A percentile compares a stretch with the other conserved stretches of the same genome.
Evolutionary conservation across 768 basidiomycete genomes (phyloP).

Genomic region (Cyathus striatus): DNA sequence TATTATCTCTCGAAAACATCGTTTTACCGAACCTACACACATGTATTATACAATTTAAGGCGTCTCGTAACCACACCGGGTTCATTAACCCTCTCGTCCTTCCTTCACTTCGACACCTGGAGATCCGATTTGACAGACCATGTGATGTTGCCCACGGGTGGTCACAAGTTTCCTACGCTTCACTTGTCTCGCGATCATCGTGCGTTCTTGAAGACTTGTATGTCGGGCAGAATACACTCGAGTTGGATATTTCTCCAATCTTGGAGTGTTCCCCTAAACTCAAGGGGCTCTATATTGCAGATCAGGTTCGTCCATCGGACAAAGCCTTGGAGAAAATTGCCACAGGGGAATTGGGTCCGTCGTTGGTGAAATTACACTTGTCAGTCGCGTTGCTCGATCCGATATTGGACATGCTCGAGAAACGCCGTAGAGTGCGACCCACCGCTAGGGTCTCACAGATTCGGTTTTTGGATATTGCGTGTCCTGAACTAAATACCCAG

Average conservation of each 20-base stretch:
- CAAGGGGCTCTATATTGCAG: slow-evolving; percentile 3
- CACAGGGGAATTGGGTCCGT: not conserved
- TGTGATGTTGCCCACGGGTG: slow-evolving; percentile 2
- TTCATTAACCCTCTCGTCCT: slow-evolving; percentile 7
- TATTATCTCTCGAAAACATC: too few species aligned
- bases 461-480: too few species aligned
- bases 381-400: not conserved
- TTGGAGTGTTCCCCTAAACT: not conserved
- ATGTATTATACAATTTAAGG: not conserved
- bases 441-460: too few species aligned
- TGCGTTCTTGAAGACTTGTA: slow-evolving; percentile 5
- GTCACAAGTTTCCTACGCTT: slow-evolving; percentile 1
- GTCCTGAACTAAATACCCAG: too few species aligned
- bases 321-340: not conserved
- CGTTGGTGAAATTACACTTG: not conserved
- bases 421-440: not conserved
- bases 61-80: not conserved
- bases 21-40: not conserved
- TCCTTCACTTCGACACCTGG: slow-evolving; percentile 1
- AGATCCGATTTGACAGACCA: slow-evolving; percentile 7
- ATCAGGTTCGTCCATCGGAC: slow-evolving; percentile 1
- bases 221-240: slow-evolving; percentile 5
- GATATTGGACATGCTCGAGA: not conserved
- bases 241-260: slow-evolving; percentile 2
- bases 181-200: slow-evolving; percentile 4